Percentiles rank a stretch among this genome's conserved stretches.
Evolutionary conservation across 805 yeast species (phyloP).

Genomic region (Barnettozyma californica): DNA sequence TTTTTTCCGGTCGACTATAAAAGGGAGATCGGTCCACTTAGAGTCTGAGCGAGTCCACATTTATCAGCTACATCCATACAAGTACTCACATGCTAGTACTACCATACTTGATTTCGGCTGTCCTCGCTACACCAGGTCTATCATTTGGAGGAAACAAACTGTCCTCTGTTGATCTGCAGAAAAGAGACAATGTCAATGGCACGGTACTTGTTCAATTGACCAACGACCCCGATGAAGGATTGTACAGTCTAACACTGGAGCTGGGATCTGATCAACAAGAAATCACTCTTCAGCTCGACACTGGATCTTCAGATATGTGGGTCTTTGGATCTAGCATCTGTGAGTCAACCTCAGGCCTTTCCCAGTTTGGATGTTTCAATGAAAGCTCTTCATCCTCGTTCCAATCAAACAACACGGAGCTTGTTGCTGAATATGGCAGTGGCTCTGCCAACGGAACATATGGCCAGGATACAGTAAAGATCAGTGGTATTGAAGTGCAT

Average conservation of each 20-base stretch:
- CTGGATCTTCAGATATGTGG: background rate
- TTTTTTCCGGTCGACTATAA: too few relatives aligned
- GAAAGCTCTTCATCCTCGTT: background rate
- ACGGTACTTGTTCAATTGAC: background rate
- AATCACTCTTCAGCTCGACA: background rate
- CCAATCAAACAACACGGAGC: background rate
- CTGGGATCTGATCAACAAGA: background rate
- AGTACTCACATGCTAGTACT: background rate
- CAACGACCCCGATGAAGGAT: background rate
- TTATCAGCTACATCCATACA: too few relatives aligned
- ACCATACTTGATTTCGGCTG: too few relatives aligned
- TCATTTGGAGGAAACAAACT: background rate
- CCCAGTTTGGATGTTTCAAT: background rate
- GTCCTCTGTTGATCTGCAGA: background rate
- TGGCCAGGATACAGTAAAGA: background rate
- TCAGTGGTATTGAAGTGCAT: background rate
- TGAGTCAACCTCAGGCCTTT: too few relatives aligned
- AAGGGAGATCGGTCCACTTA: too few relatives aligned
- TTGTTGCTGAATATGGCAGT: too few relatives aligned
- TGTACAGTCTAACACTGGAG: background rate
- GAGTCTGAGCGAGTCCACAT: too few relatives aligned
- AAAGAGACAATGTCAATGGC: background rate
- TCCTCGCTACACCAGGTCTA: background rate
- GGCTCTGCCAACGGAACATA: background rate
- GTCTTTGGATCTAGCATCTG: background rate